phyloP scores from a whole-genome alignment of 176 grass and related monocot species.

The Sorghum bicolor region Sorghum_bicolor_NCBIv3 NC_012870.2:17444001-17444500 shows the following conservation, averaged over 20 bases:
- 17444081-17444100: too few relatives aligned
- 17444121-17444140: neutral
- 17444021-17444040: too few relatives aligned
- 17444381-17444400: slow-evolving; percentile 36
- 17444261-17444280: neutral
- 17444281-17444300: neutral
- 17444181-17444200: neutral
- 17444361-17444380: slow-evolving; percentile 14
- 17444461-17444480: slow-evolving; percentile 5
- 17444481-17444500: slow-evolving; percentile 44
- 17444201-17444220: neutral
- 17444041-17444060: too few relatives aligned
- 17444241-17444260: neutral
- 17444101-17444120: neutral
- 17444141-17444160: neutral
- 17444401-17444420: slow-evolving; percentile 30
- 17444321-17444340: slow-evolving; percentile 5
- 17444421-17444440: slow-evolving; percentile 20
- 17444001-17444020: neutral
- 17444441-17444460: neutral
- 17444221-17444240: neutral
- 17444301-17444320: neutral
- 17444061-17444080: too few relatives aligned
- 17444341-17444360: neutral
- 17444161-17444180: neutral